Evolutionary conservation across 108 stramenopile genomes (phyloP), one percentile per base, ranked within the genome.

Genomic region (Ochromonas danica): DNA sequence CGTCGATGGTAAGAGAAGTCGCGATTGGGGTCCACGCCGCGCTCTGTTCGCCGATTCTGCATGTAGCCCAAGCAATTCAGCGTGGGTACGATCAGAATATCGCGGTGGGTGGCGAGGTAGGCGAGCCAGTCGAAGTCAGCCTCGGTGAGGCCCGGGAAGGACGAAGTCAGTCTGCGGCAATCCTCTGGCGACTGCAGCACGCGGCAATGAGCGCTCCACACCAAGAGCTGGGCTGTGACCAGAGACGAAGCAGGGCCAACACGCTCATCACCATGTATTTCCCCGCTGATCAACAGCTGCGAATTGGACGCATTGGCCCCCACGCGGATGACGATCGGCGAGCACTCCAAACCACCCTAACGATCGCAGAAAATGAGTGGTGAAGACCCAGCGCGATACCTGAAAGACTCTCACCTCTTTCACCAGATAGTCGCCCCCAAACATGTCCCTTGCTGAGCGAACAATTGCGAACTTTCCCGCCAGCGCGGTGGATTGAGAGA

Each of bases 1-100:
- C 63, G 30, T 36, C 87, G 61, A 80, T 92, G 90, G 80, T 90
- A 92, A 1, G 94, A 90, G 70, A 95, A 95, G 77, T 95, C 94
- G 3, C 93, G 82, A 83, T 95, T 95, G n/a, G 94, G 93, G 79
- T 95, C 94, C 0, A 93, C 62, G 0, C 74, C 43, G 25, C 74
- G 79, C 63, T 62, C 83, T 86, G 60, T 94, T 90, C 61, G 83
- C 86, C 63, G 90, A 88, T 63, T 88, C 85, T 82, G 86, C 6
- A 51, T 51, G 87, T 67, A 95, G 17, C 94, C 95, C 31, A 91
- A 51, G 1, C 93, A 88, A 79, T 97, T 94, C 0, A 92, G 86
- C 42, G 89, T 90, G 41, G 96, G 94, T 62, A 91, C 83, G 45
- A 93, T 27, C 10, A 75, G 6, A 33, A 33, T 33, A 75, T 75